Percentiles rank a stretch among this genome's conserved stretches.
These are phyloP conservation scores for Cotoneaster glaucophyllus DNA, from an alignment of 306 rosid species.

Conservation along the genomic window DNA sequence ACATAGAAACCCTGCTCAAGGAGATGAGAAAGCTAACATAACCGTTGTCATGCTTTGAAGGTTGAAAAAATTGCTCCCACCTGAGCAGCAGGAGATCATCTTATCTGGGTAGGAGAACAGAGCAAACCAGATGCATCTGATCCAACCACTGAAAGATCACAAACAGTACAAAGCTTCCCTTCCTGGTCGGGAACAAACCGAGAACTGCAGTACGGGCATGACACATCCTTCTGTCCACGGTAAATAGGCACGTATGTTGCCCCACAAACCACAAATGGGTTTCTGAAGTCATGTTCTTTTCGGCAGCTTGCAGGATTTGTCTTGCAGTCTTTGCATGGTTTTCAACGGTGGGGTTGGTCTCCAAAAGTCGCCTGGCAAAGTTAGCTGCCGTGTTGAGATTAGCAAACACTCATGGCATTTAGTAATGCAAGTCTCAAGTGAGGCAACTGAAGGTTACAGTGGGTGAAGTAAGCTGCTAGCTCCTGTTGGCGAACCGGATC, in stretches of 20 bases:
- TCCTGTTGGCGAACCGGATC: conserved; percentile 70
- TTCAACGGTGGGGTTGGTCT: too few species aligned
- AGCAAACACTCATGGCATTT: conserved; percentile 79
- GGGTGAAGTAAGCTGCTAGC: conserved; percentile 88
- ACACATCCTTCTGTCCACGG: conserved; percentile 73
- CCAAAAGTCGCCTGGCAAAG: too few species aligned
- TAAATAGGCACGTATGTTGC: conserved; percentile 77
- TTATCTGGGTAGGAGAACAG: conserved; percentile 66
- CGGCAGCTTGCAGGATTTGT: too few species aligned
- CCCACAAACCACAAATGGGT: conserved; percentile 78
- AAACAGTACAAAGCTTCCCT: conserved; percentile 69
- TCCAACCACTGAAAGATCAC: conserved; percentile 69
- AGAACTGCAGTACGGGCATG: conserved; percentile 74
- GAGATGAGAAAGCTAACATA: neutral
- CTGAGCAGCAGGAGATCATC: conserved; percentile 38
- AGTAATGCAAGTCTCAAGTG: conserved; percentile 77
- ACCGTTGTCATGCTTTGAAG: neutral
- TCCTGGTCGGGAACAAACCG: conserved; percentile 68
- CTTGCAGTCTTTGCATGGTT: too few species aligned
- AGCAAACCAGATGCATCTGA: conserved; percentile 79
- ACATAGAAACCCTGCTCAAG: conserved; percentile 2
- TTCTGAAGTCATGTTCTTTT: conserved; percentile 28
- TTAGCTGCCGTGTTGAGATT: conserved; percentile 53
- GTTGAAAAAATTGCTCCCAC: conserved; percentile 8
- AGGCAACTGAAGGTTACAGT: conserved; percentile 80